phyloP scores from a whole-genome alignment of 305 asterid species.

The Fraxinus xanthoxyloides region DNA sequence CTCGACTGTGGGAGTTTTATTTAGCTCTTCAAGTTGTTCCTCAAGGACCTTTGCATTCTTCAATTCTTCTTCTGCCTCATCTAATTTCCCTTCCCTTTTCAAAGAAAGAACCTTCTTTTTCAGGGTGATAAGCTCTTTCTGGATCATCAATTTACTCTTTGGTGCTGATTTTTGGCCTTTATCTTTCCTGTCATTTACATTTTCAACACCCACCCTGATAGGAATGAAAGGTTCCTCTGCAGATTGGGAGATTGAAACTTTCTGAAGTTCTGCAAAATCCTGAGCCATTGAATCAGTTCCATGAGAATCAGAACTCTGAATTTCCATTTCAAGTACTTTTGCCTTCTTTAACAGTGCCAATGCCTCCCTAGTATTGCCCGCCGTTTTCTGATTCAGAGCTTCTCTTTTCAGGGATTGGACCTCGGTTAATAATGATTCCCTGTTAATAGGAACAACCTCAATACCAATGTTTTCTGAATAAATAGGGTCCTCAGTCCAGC shows the following conservation, averaged over 20 bases:
- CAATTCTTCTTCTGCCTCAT: conserved; percentile 84
- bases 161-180: conserved; percentile 36
- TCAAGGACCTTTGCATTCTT: conserved; percentile 81
- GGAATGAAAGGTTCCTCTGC: conserved; percentile 20
- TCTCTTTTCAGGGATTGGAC: conserved; percentile 69
- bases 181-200: conserved; percentile 16
- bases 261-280: conserved; percentile 19
- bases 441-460: conserved; percentile 27
- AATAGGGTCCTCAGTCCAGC: conserved; percentile 75
- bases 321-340: conserved; percentile 56
- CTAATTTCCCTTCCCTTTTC: conserved; percentile 77
- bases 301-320: conserved; percentile 35
- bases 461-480: conserved; percentile 32
- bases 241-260: conserved; percentile 21
- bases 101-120: conserved; percentile 84
- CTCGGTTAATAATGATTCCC: conserved; percentile 47
- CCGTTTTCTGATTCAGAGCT: conserved; percentile 66
- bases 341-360: conserved; percentile 69
- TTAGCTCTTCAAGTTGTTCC: conserved; percentile 83
- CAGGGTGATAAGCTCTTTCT: conserved; percentile 76
- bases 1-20: conserved; percentile 40
- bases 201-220: conserved; percentile 21
- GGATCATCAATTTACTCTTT: conserved; percentile 70
- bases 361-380: conserved; percentile 74
- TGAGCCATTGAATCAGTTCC: conserved; percentile 23